These are phyloP conservation scores for Hypsizygus marmoreus DNA, from an alignment of 768 basidiomycete species.

Conservation along the genomic window DNA sequence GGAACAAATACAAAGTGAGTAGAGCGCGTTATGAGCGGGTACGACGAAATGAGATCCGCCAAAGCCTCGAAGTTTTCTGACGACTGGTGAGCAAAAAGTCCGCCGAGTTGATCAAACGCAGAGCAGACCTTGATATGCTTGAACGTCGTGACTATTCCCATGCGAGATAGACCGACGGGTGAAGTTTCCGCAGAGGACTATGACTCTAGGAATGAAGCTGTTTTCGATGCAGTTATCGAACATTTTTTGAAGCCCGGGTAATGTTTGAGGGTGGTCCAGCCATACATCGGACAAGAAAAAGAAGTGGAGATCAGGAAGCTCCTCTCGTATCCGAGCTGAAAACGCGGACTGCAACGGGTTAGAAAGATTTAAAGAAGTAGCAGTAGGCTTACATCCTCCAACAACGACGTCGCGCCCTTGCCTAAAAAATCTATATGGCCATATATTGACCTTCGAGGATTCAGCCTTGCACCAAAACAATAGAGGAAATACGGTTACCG, in stretches of 20 bases:
- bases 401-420: constrained; percentile 85
- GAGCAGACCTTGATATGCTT: constrained; percentile 79
- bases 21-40: constrained; percentile 70
- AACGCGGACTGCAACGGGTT: constrained; percentile 53
- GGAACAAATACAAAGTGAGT: constrained; percentile 96
- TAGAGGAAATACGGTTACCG: constrained; percentile 47
- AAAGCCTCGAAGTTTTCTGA: constrained; percentile 86
- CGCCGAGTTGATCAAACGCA: not conserved
- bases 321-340: constrained; percentile 61
- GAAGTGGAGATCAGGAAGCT: constrained; percentile 78
- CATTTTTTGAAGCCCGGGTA: constrained; percentile 78
- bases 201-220: constrained; percentile 83
- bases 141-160: constrained; percentile 76
- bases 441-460: constrained; percentile 72
- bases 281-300: constrained; percentile 96
- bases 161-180: constrained; percentile 79
- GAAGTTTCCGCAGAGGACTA: constrained; percentile 95
- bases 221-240: constrained; percentile 90
- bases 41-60: constrained; percentile 81
- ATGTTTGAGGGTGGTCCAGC: constrained; percentile 86
- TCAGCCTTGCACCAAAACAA: constrained; percentile 12
- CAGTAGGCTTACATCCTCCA: constrained; percentile 83
- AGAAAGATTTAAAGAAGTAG: not conserved
- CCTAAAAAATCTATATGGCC: constrained; percentile 98
- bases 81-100: not conserved